Evolutionary conservation across 139 green algal genomes (phyloP).

Genomic region (Penium margaritaceum): DNA sequence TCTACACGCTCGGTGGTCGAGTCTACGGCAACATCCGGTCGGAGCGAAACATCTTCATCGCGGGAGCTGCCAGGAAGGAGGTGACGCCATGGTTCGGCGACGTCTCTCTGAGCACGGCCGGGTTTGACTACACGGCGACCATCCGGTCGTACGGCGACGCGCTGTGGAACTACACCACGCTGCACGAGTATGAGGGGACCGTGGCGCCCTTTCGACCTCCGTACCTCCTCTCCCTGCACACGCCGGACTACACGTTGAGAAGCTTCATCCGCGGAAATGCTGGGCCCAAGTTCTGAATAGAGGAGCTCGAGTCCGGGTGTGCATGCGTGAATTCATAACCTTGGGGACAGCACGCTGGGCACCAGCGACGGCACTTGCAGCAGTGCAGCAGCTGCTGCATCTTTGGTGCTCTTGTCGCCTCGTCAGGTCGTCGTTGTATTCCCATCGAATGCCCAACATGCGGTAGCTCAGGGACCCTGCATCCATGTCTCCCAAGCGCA

Average conservation of each 20-base stretch:
- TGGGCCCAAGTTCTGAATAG: too few species aligned
- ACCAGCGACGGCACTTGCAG: too few species aligned
- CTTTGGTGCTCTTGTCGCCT: too few species aligned
- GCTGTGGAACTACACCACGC: constrained; percentile 4
- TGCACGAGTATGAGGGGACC: background rate
- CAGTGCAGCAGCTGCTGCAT: too few species aligned
- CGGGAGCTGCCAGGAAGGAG: background rate
- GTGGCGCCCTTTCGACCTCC: background rate
- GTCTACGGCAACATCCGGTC: background rate
- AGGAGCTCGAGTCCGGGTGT: too few species aligned
- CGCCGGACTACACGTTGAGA: background rate
- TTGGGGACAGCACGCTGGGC: too few species aligned
- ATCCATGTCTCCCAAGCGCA: too few species aligned
- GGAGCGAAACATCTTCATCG: constrained; percentile 7
- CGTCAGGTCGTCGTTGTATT: too few species aligned
- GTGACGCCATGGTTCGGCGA: constrained; percentile 8
- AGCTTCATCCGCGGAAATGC: background rate
- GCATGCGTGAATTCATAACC: too few species aligned
- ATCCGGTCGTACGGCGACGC: constrained; percentile 9
- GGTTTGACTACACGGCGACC: constrained; percentile 3
- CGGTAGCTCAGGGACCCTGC: too few species aligned
- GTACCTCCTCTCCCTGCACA: background rate
- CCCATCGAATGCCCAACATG: too few species aligned
- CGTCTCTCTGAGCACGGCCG: background rate
- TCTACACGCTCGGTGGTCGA: constrained; percentile 10